phyloP scores from a whole-genome alignment of 768 basidiomycete species.

The Amanita polypyramis region DNA sequence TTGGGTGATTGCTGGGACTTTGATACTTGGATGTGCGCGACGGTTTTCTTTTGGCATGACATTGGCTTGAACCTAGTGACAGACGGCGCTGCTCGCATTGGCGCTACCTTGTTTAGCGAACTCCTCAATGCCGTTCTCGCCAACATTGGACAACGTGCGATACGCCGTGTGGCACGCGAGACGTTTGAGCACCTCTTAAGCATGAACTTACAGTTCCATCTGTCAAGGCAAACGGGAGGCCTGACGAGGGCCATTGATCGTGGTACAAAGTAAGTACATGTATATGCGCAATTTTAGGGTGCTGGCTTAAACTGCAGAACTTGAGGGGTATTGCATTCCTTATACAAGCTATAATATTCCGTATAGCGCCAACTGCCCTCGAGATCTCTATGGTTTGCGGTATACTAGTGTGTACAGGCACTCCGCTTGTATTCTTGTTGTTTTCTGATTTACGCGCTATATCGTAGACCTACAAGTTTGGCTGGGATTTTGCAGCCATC shows the following conservation, averaged over 20 bases:
- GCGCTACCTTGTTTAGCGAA: conserved; percentile 85
- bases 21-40: conserved; percentile 77
- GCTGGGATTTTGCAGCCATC: conserved; percentile 93
- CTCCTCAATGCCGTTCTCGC: conserved; percentile 94
- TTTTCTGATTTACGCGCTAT: not conserved
- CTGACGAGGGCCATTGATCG: conserved; percentile 94
- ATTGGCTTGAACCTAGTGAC: not conserved
- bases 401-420: conserved; percentile 61
- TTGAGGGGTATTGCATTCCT: conserved; percentile 92
- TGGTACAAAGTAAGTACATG: conserved; percentile 77
- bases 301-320: conserved; percentile 1
- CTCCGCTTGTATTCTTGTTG: not conserved
- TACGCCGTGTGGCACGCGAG: conserved; percentile 90
- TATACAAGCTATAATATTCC: conserved; percentile 85
- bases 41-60: conserved; percentile 3
- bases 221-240: conserved; percentile 90
- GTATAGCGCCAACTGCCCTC: conserved; percentile 90
- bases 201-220: conserved; percentile 87
- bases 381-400: conserved; percentile 97
- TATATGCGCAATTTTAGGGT: conserved; percentile 1
- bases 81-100: conserved; percentile 90
- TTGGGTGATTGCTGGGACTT: conserved; percentile 85
- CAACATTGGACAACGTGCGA: conserved; percentile 87
- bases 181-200: conserved; percentile 91
- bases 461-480: conserved; percentile 87